These are phyloP conservation scores for Neophaeococcomyces mojaviensis DNA, from an alignment of 2,329 filamentous ascomycete species.

Conservation along the genomic window DNA sequence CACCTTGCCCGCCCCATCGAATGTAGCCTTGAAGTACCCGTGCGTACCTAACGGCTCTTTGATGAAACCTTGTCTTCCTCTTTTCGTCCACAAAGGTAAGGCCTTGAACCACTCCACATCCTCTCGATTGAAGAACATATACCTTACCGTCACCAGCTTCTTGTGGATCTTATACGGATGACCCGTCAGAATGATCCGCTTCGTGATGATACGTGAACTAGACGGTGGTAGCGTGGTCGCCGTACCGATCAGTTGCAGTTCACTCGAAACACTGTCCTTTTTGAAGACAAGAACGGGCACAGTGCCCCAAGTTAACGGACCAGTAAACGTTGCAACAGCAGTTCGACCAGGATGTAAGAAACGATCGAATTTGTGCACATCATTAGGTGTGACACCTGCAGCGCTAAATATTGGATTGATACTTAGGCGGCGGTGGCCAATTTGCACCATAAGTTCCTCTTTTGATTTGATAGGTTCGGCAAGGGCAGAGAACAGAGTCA, in stretches of 20 bases:
- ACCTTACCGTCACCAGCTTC: conserved; percentile 89
- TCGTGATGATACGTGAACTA: conserved; percentile 72
- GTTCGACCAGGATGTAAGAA: conserved; percentile 86
- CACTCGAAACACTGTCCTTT: conserved; percentile 29
- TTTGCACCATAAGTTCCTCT: conserved; percentile 84
- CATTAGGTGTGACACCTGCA: conserved; percentile 82
- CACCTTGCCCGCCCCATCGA: conserved; percentile 70
- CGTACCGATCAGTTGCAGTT: conserved; percentile 69
- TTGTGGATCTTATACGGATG: conserved; percentile 99
- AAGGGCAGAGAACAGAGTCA: conserved; percentile 74
- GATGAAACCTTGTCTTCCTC: conserved; percentile 81
- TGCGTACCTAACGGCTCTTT: conserved; percentile 94
- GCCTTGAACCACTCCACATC: conserved; percentile 98
- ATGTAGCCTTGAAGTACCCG: conserved; percentile 99
- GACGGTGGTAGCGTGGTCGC: conserved; percentile 79
- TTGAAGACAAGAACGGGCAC: conserved; percentile 88
- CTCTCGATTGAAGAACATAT: conserved; percentile 99
- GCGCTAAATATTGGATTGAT: conserved; percentile 88
- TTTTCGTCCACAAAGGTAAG: conserved; percentile 84
- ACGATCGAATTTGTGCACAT: conserved; percentile 94
- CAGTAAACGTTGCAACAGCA: conserved; percentile 81
- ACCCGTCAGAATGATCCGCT: conserved; percentile 86
- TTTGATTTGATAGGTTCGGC: conserved; percentile 76
- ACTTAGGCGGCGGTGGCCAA: conserved; percentile 75
- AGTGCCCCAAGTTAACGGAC: conserved; percentile 84